Evolutionary conservation across 805 yeast species (phyloP).

Genomic region (Tetrapisispora taiwanensis): DNA sequence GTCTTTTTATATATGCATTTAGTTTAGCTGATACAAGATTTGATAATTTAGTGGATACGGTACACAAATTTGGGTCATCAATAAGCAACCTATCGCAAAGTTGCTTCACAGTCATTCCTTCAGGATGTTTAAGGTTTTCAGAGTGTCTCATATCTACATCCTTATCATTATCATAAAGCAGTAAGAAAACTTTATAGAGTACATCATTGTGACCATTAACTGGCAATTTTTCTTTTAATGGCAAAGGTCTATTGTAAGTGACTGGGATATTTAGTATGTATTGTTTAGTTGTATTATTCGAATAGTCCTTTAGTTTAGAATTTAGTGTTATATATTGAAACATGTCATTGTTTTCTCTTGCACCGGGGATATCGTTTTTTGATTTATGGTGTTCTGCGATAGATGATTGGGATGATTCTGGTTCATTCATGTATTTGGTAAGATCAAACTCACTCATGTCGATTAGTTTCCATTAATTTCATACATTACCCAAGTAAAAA

Average conservation of each 20-base stretch:
- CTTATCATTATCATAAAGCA: constrained; percentile 56
- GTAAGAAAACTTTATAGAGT: constrained; percentile 61
- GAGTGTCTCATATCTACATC: constrained; percentile 30
- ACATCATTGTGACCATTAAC: constrained; percentile 52
- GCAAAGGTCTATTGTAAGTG: constrained; percentile 63
- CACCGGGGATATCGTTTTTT: not conserved
- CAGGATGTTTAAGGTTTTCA: constrained; percentile 7
- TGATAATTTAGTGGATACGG: constrained; percentile 66
- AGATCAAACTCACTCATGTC: constrained; percentile 2
- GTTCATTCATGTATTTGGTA: not conserved
- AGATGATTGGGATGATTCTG: not conserved
- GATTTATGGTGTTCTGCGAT: not conserved
- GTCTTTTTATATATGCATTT: constrained; percentile 79
- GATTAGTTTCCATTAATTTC: no score
- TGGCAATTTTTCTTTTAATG: constrained; percentile 44
- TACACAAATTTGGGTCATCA: constrained; percentile 75
- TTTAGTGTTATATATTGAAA: constrained; percentile 2
- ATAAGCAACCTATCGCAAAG: constrained; percentile 65
- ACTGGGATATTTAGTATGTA: constrained; percentile 43
- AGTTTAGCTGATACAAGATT: constrained; percentile 73
- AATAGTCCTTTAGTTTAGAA: constrained; percentile 2
- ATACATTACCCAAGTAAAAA: no score
- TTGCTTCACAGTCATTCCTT: constrained; percentile 86
- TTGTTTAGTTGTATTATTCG: constrained; percentile 2
- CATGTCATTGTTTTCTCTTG: not conserved